These are phyloP conservation scores for Hyphopichia khmerensis DNA, from an alignment of 1,139 yeast species.

Conservation along the genomic window DNA sequence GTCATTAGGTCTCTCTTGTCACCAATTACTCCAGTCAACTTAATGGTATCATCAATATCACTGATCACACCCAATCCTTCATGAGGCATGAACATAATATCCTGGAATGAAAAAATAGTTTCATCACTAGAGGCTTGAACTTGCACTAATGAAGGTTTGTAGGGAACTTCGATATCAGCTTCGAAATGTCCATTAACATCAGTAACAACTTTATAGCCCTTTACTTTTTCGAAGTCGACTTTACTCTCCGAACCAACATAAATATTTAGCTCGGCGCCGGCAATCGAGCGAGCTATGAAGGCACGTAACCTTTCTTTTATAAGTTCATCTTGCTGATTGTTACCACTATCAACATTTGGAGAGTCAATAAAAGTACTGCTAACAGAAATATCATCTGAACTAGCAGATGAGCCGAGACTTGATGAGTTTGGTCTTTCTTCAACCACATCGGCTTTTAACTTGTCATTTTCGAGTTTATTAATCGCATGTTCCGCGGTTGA, in stretches of 20 bases:
- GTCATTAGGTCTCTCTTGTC: constrained; percentile 80
- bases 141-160: constrained; percentile 53
- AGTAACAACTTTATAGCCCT: constrained; percentile 34
- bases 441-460: constrained; percentile 27
- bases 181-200: constrained; percentile 64
- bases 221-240: constrained; percentile 17
- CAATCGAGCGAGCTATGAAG: constrained; percentile 59
- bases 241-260: constrained; percentile 48
- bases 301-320: constrained; percentile 57
- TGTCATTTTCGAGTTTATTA: constrained; percentile 28
- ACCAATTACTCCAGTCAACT: constrained; percentile 85
- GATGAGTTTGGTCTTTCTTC: constrained; percentile 12
- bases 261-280: constrained; percentile 51
- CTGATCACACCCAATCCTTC: constrained; percentile 74
- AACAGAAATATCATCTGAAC: constrained; percentile 10
- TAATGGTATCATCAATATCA: constrained; percentile 93
- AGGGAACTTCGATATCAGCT: constrained; percentile 46
- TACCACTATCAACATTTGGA: constrained; percentile 6
- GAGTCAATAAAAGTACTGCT: constrained; percentile 5
- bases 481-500: constrained; percentile 20
- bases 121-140: constrained; percentile 43
- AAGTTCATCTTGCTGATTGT: constrained; percentile 27
- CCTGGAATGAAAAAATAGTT: constrained; percentile 45
- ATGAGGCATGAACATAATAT: constrained; percentile 39
- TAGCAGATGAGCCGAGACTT: constrained; percentile 13